Evolutionary conservation across 305 asterid species (phyloP), one percentile per base, ranked within the genome.

Genomic region (Caryopteris hybrid): DNA sequence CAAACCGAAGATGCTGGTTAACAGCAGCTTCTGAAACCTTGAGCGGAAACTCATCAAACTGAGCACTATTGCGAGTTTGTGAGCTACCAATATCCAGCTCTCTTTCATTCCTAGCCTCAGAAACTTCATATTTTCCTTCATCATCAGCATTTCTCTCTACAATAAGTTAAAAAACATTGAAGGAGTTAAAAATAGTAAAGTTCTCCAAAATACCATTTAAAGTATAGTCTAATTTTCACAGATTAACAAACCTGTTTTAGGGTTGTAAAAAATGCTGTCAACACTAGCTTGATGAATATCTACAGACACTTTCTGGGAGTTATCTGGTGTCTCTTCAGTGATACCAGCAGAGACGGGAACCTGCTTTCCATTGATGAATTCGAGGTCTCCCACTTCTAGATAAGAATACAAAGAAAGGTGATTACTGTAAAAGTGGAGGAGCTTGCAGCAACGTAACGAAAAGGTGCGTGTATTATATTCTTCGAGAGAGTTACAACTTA

Each of bases 371-470:
- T 59, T 78, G 53, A 62, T 51, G 66, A 57, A 64, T 69, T 83
- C 95, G 48, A 64, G 27, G 43, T 87, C 88, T 65, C 80, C 81
- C 31, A 43, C 74, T 52, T 79, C 95, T 84, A 58, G 3, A 47
- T 71, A 70, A 14, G 31, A 67, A 67, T 13, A 62, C 18, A 61
- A 50, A 72, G 56, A 62, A 69, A 67, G 29, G 45, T 48, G 8
- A 31, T 62, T 11, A 27, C 42, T 48, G 27, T 50, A 6, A 8
- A 55, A 33, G 47, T 38, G 12, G 54, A 16, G 39, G 11, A 50
- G 16, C 11, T 54, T 46, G 14, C n/a, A n/a, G n/a, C n/a, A n/a
- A n/a, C n/a, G n/a, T n/a, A n/a, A n/a, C n/a, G n/a, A n/a, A n/a
- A n/a, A n/a, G n/a, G n/a, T n/a, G n/a, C n/a, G n/a, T n/a, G n/a